Percentiles rank a stretch among this genome's conserved stretches.
Evolutionary conservation across 306 rosid species (phyloP).

Genomic region (Bauhinia variegata): DNA sequence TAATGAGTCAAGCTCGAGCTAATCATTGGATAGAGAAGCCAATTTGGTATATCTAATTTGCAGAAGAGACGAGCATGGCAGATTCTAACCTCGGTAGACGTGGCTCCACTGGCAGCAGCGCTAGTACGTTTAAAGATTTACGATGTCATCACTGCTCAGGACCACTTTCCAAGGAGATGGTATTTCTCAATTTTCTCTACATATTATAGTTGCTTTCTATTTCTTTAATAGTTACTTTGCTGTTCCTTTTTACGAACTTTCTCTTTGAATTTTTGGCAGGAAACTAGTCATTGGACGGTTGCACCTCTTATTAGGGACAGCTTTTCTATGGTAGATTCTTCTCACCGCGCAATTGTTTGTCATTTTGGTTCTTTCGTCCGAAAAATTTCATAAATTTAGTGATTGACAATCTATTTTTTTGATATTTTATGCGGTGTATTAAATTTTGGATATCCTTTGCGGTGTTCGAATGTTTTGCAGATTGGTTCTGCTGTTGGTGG

Average conservation of each 20-base stretch:
- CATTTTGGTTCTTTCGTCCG: conserved; percentile 7
- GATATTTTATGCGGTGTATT: background rate
- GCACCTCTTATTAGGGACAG: conserved; percentile 76
- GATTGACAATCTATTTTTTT: conserved; percentile 8
- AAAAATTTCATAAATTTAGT: background rate
- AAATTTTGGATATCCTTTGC: background rate
- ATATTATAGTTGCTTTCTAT: background rate
- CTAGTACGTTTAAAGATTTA: conserved; percentile 5
- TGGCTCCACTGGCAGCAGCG: background rate
- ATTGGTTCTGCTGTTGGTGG: conserved; percentile 98
- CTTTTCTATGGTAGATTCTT: conserved; percentile 74
- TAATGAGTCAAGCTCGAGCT: no score
- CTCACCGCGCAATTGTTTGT: background rate
- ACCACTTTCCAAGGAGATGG: conserved; percentile 78
- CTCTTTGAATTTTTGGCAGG: conserved; percentile 45
- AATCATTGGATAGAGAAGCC: no score
- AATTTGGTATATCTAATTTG: background rate
- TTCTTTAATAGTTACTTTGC: background rate
- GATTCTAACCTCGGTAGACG: background rate
- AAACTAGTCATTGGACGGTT: conserved; percentile 76
- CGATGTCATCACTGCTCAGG: conserved; percentile 88
- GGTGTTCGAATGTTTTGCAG: conserved; percentile 41
- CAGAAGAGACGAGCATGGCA: conserved; percentile 31
- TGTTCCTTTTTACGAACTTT: background rate
- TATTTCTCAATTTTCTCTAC: conserved; percentile 13